These are phyloP conservation scores for Lactarius akahatsu DNA, from an alignment of 768 basidiomycete genomes.

Conservation along the genomic window DNA sequence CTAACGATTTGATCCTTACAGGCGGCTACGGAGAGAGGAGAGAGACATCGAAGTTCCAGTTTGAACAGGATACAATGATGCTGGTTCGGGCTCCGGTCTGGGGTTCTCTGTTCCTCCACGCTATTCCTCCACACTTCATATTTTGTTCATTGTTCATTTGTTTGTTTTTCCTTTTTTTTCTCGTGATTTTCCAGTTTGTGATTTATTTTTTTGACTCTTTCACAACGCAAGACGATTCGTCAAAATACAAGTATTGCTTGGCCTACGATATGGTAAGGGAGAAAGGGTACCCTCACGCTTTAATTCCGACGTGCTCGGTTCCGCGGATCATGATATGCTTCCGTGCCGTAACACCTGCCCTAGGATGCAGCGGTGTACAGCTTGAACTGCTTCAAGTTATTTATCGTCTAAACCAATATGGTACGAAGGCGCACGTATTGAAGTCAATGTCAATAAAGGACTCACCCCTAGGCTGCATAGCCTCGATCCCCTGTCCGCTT, in stretches of 20 bases:
- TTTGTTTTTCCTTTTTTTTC: neutral
- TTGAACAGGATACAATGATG: conserved; percentile 30
- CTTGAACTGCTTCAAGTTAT: neutral
- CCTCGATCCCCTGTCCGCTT: too few species aligned
- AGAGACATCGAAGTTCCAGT: conserved; percentile 43
- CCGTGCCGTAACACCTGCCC: too few species aligned
- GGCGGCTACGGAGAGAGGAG: conserved; percentile 62
- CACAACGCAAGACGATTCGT: neutral
- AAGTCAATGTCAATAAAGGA: too few species aligned
- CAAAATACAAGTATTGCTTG: neutral
- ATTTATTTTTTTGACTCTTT: neutral
- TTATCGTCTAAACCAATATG: neutral
- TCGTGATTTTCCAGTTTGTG: neutral
- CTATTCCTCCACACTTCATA: too few species aligned
- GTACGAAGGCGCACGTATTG: neutral
- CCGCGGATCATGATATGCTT: too few species aligned
- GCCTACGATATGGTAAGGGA: neutral
- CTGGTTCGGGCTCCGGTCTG: neutral
- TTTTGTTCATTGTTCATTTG: neutral
- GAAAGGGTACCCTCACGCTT: neutral
- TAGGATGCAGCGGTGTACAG: neutral
- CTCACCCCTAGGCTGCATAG: too few species aligned
- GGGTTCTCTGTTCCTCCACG: too few species aligned
- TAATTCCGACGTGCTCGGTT: neutral
- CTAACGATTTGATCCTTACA: conserved; percentile 29